Percentiles rank a stretch among this genome's conserved stretches.
Conservation (phyloP, 805 yeast genomes). For the Lipomyces mesembrius region DNA sequence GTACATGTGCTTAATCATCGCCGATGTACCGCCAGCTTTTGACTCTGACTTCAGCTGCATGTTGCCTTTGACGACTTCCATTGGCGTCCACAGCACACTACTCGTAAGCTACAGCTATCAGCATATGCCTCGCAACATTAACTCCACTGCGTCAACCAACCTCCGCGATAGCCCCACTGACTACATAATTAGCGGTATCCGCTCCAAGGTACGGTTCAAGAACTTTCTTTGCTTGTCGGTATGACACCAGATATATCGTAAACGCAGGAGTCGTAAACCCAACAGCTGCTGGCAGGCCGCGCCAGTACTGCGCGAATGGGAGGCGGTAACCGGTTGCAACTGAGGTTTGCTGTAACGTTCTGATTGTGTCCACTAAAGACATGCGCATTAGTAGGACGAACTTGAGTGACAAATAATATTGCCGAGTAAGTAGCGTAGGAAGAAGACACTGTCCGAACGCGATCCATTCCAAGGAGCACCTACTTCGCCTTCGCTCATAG, state of each 20-base stretch:
- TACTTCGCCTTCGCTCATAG: neutral
- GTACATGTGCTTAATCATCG: constrained; percentile 49
- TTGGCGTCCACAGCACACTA: constrained; percentile 50
- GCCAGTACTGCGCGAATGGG: constrained; percentile 49
- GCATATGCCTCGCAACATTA: neutral
- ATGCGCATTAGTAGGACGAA: neutral
- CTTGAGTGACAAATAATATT: neutral
- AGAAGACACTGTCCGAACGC: neutral
- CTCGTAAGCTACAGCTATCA: constrained; percentile 22
- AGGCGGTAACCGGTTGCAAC: constrained; percentile 45
- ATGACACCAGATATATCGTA: constrained; percentile 50
- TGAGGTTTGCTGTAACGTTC: constrained; percentile 52
- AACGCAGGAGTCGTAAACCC: constrained; percentile 51
- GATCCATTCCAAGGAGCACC: neutral
- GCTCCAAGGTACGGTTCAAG: constrained; percentile 48
- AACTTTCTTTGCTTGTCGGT: constrained; percentile 47
- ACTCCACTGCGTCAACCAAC: constrained; percentile 13
- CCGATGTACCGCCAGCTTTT: constrained; percentile 31
- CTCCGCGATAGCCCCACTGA: constrained; percentile 50
- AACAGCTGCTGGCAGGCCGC: constrained; percentile 50
- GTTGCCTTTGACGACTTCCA: constrained; percentile 53
- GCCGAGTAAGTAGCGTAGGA: neutral
- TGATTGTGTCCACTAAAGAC: constrained; percentile 47
- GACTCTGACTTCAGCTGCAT: constrained; percentile 47
- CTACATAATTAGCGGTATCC: constrained; percentile 46